These are phyloP conservation scores for Acanthamoeba royreba DNA, from an alignment of 208 protist species.

Conservation along the genomic window DNA sequence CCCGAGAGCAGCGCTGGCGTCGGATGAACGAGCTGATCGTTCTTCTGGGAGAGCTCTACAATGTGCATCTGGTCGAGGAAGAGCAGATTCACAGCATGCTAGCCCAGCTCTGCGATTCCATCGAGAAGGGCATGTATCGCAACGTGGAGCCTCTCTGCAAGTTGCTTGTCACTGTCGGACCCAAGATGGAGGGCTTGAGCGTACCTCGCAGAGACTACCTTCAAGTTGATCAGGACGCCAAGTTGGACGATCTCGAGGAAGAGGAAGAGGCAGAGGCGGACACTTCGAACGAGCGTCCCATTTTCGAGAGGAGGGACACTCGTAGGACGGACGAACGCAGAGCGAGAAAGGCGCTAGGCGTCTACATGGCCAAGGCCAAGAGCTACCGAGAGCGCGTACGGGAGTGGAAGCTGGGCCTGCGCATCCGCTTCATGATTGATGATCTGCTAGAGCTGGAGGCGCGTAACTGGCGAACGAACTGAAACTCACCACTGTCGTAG, in stretches of 20 bases:
- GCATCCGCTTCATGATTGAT: neutral
- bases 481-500: no score
- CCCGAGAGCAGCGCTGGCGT: neutral
- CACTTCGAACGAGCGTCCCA: neutral
- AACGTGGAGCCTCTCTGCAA: neutral
- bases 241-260: neutral
- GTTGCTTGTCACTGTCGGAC: neutral
- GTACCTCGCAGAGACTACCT: no score
- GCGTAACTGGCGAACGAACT: neutral
- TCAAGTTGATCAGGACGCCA: neutral
- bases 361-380: neutral
- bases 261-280: neutral
- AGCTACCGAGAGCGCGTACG: neutral
- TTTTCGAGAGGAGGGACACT: no score
- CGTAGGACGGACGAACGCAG: no score
- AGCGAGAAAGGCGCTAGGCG: no score
- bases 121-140: neutral
- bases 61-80: neutral
- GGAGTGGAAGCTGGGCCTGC: neutral
- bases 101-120: neutral
- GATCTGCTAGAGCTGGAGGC: neutral
- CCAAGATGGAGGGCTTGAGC: neutral
- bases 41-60: neutral
- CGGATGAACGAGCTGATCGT: neutral
- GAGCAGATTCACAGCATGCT: neutral